Evolutionary conservation across 345 rosid genomes (phyloP).

Genomic region (Gossypium mustelinum): DNA sequence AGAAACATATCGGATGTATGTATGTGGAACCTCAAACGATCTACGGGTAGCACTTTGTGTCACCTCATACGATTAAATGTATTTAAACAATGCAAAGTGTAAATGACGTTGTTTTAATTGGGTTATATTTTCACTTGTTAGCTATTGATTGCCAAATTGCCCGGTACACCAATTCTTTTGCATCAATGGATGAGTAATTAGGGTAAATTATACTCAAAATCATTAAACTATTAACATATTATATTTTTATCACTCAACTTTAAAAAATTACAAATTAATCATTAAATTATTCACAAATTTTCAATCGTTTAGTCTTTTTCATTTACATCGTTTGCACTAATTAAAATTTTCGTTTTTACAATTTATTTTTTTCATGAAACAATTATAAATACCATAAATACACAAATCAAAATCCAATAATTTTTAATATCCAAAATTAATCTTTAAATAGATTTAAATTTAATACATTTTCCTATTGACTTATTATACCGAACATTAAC

Average conservation of each 20-base stretch:
- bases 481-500: too few species aligned
- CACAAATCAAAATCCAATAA: fast-evolving
- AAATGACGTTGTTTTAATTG: not conserved
- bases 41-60: constrained; percentile 91
- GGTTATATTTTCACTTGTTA: not conserved
- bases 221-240: too few species aligned
- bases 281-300: too few species aligned
- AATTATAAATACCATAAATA: too few species aligned
- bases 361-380: too few species aligned
- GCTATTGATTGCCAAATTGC: not conserved
- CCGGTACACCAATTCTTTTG: not conserved
- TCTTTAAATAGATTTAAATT: too few species aligned
- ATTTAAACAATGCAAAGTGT: not conserved
- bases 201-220: too few species aligned
- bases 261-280: too few species aligned
- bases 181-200: not conserved
- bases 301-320: too few species aligned
- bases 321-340: too few species aligned
- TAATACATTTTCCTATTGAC: fast-evolving
- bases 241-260: fast-evolving
- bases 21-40: constrained; percentile 85
- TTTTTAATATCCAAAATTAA: too few species aligned
- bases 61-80: constrained; percentile 63
- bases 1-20: constrained; percentile 86
- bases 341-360: too few species aligned